Conservation (phyloP, 805 yeast species). For the Hanseniaspora nectarophila region DNA sequence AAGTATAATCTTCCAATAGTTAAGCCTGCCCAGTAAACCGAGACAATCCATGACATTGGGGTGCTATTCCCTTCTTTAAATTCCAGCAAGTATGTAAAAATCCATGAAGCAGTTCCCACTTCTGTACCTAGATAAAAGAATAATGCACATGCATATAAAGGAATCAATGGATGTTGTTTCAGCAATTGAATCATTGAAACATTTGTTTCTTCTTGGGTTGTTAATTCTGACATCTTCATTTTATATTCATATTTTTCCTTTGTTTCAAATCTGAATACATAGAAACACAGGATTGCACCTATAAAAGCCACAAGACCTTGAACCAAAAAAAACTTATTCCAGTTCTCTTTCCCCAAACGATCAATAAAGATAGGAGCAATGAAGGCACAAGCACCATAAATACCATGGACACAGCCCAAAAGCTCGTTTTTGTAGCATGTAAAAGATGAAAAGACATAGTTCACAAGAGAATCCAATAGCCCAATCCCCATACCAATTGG, state of each 20-base stretch:
- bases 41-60: slow-evolving; percentile 49
- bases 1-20: slow-evolving; percentile 50
- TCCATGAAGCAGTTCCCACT: slow-evolving; percentile 60
- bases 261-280: slow-evolving; percentile 39
- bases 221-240: slow-evolving; percentile 17
- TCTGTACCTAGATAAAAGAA: slow-evolving; percentile 61
- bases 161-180: slow-evolving; percentile 29
- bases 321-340: slow-evolving; percentile 24
- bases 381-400: slow-evolving; percentile 64
- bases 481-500: slow-evolving; percentile 30
- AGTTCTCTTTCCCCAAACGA: slow-evolving; percentile 25
- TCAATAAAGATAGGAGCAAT: slow-evolving; percentile 56
- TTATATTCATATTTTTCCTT: slow-evolving; percentile 28
- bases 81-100: slow-evolving; percentile 47
- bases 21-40: slow-evolving; percentile 63
- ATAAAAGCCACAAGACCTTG: slow-evolving; percentile 32
- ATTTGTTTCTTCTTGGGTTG: not conserved
- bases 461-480: slow-evolving; percentile 26
- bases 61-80: slow-evolving; percentile 40
- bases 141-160: slow-evolving; percentile 42
- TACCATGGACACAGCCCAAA: slow-evolving; percentile 54
- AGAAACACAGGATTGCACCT: slow-evolving; percentile 24
- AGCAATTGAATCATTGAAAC: slow-evolving; percentile 17
- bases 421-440: slow-evolving; percentile 41
- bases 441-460: slow-evolving; percentile 27